Conservation (phyloP, 352 stramenopile species). For the Phytophthora uliginosa region DNA sequence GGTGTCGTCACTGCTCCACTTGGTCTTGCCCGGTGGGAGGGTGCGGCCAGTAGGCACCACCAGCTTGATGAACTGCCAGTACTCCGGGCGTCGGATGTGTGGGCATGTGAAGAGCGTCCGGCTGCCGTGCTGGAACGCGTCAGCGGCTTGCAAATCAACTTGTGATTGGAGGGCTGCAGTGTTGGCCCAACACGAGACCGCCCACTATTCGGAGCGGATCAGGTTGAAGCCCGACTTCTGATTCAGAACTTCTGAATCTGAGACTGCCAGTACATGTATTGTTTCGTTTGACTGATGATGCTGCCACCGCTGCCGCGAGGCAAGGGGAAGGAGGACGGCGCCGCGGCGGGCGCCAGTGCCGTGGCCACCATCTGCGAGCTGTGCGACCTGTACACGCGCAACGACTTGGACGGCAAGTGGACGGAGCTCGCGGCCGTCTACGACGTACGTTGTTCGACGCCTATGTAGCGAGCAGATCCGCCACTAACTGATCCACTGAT, state of each 20-base stretch:
- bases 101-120: conserved; percentile 68
- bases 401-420: conserved; percentile 74
- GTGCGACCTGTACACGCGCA: conserved; percentile 77
- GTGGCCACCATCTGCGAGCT: conserved; percentile 56
- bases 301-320: conserved; percentile 33
- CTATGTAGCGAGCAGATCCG: neutral
- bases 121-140: conserved; percentile 55
- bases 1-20: conserved; percentile 4
- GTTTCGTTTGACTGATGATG: too few relatives aligned
- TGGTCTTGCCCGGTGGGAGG: neutral
- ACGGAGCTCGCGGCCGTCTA: conserved; percentile 74
- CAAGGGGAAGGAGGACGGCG: conserved; percentile 43
- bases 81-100: conserved; percentile 60
- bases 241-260: too few relatives aligned
- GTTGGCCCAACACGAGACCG: neutral
- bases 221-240: neutral
- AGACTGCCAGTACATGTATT: too few relatives aligned
- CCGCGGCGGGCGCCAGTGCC: conserved; percentile 19
- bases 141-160: neutral
- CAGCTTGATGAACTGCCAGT: conserved; percentile 78
- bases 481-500: conserved; percentile 4
- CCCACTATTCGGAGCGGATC: neutral
- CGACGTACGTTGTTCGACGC: conserved; percentile 54
- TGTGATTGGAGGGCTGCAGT: neutral
- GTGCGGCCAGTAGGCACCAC: conserved; percentile 40